A percentile compares a stretch with the other conserved stretches of the same genome.
Evolutionary conservation across 192 early-diverging fungal species (phyloP).

Genomic region (Coemansia javaensis): DNA sequence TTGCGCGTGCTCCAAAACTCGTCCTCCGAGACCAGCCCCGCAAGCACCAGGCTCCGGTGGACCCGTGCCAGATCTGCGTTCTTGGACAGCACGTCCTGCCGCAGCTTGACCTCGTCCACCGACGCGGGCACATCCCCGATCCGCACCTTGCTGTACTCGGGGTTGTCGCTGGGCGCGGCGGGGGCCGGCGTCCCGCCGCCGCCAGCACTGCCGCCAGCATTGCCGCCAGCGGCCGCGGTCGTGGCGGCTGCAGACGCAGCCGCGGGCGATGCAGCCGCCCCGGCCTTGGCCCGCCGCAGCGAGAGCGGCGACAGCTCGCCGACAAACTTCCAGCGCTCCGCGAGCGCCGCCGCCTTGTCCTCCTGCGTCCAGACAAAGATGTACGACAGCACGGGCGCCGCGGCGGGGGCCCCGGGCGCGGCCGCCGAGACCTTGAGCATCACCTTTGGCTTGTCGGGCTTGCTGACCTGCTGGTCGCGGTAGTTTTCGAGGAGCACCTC

Average conservation of each 20-base stretch:
- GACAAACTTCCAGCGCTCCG: constrained; percentile 45
- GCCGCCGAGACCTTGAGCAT: constrained; percentile 53
- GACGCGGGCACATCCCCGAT: constrained; percentile 40
- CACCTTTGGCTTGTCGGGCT: constrained; percentile 48
- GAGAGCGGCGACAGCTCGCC: constrained; percentile 28
- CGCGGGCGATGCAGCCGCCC: too few relatives aligned
- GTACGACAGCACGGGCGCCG: neutral
- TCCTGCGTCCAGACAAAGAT: constrained; percentile 26
- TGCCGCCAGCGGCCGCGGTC: neutral
- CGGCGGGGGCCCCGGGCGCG: constrained; percentile 13
- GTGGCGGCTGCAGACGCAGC: constrained; percentile 1
- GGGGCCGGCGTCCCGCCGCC: constrained; percentile 1
- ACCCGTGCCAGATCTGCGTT: constrained; percentile 65
- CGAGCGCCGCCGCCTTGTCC: constrained; percentile 49
- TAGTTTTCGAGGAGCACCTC: constrained; percentile 47
- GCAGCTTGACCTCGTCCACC: constrained; percentile 58
- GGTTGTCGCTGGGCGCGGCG: constrained; percentile 5
- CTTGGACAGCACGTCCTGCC: constrained; percentile 60
- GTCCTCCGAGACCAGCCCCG: constrained; percentile 74
- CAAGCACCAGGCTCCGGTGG: constrained; percentile 73
- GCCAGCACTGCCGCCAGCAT: neutral
- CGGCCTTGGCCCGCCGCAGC: constrained; percentile 1
- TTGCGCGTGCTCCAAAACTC: constrained; percentile 90
- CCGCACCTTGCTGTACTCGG: constrained; percentile 41
- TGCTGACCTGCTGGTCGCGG: constrained; percentile 40